Evolutionary conservation across 225 moss, liverwort and hornwort species (phyloP).

Genomic region (Takakia lepidozioides): DNA sequence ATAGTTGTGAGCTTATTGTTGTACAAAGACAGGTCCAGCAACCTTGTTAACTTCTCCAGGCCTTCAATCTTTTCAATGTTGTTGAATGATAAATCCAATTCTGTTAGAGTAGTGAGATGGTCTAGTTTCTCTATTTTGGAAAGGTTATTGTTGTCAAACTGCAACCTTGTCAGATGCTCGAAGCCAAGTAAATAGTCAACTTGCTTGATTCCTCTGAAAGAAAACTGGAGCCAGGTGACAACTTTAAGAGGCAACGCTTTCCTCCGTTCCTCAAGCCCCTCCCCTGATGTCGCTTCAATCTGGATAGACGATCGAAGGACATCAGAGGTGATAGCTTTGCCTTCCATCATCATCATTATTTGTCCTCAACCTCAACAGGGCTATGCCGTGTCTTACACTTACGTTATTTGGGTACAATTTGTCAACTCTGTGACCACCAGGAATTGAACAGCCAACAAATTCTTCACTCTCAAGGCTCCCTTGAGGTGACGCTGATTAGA

Average conservation of each 20-base stretch:
- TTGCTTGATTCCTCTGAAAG: constrained; percentile 72
- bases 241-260: constrained; percentile 59
- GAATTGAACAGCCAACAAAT: too few relatives aligned
- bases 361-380: too few relatives aligned
- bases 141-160: constrained; percentile 74
- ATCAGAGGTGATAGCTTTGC: constrained; percentile 65
- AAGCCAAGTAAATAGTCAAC: constrained; percentile 70
- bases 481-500: too few relatives aligned
- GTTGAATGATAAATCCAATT: constrained; percentile 93
- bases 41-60: constrained; percentile 55
- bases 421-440: too few relatives aligned
- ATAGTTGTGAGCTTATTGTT: constrained; percentile 65
- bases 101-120: constrained; percentile 47
- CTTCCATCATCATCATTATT: constrained; percentile 70
- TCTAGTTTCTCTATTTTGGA: constrained; percentile 55
- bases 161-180: constrained; percentile 53
- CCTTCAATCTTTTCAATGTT: constrained; percentile 80
- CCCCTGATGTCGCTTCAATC: constrained; percentile 63
- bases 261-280: constrained; percentile 67
- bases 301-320: constrained; percentile 58
- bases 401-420: too few relatives aligned
- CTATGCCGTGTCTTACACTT: too few relatives aligned
- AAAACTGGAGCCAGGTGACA: constrained; percentile 71
- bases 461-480: too few relatives aligned
- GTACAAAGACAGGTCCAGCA: constrained; percentile 66